Base-by-base conservation (phyloP, 2,329 filamentous ascomycete species). In the Fusarium zealandicum region DNA sequence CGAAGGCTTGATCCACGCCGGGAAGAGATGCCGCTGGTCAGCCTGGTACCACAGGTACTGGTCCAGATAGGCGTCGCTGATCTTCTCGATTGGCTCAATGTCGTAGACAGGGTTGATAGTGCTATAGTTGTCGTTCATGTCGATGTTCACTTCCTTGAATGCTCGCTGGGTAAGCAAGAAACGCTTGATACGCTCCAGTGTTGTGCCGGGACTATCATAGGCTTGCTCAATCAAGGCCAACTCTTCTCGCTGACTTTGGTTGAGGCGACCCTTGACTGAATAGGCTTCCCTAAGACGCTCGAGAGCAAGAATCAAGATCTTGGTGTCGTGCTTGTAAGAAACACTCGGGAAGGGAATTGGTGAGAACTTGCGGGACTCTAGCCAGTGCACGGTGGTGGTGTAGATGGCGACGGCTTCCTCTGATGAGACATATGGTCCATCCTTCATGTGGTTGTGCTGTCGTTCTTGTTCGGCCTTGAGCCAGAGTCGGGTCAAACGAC, bases 61-160 rank as follows among this genome's bases (percentile, higher is more conserved):
- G 69, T 99, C 95, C 41, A 99, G 85, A 68, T 99, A 99, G 3
- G 95, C 96, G 75, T 99, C 95, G 32, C 93, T 99, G 66, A 99
- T 99, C 80, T 99, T 99, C 80, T 99, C 95, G 54, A 99, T 97
- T 0, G 95, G 95, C 76, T 99, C 96, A 55, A 99, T 95, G 65
- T 99, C 95, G 71, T 99, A 99, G 1, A 99, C 95, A 0, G 95
- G 96, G 71, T 99, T 99, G 80, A 99, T 99, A 14, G 92, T 93
- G 80, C 88, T 98, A 78, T 99, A 99, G 71, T 99, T 99, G 78
- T 99, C 95, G 73, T 99, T 99, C 95, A 99, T 99, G 72, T 99
- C 95, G 64, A 99, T 99, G 49, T 93, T 95, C 37, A 99, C 95
- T 76, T 99, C 95, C 77, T 99, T 99, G 83, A 99, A 99, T 1